Conservation (phyloP, 2,329 filamentous ascomycete species). For the Sarocladium brachiariae region DNA sequence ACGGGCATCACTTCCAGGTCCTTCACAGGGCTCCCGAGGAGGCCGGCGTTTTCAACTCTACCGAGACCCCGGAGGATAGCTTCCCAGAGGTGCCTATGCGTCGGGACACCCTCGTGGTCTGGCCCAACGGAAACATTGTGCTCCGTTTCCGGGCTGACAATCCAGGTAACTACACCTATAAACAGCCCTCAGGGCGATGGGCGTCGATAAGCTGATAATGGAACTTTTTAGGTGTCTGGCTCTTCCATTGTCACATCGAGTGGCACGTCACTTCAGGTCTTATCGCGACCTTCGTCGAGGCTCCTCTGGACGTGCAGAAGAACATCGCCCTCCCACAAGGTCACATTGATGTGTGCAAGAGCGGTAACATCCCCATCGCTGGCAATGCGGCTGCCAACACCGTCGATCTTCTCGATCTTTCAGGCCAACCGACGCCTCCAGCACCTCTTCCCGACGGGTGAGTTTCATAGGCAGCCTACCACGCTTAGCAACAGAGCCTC, state of each 20-base stretch:
- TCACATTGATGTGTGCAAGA: slow-evolving; percentile 52
- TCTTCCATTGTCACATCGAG: slow-evolving; percentile 77
- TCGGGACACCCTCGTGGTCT: slow-evolving; percentile 61
- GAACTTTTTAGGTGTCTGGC: slow-evolving; percentile 48
- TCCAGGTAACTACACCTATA: too few relatives aligned
- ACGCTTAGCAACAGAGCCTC: not conserved
- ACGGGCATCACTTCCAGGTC: slow-evolving; percentile 69
- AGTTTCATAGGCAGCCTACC: slow-evolving; percentile 16
- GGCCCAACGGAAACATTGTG: slow-evolving; percentile 60
- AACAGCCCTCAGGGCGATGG: too few relatives aligned
- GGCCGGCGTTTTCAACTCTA: slow-evolving; percentile 46
- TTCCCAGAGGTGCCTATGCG: slow-evolving; percentile 54
- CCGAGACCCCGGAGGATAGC: slow-evolving; percentile 34
- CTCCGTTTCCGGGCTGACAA: slow-evolving; percentile 63
- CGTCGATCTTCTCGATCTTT: slow-evolving; percentile 53
- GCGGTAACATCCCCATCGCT: slow-evolving; percentile 37
- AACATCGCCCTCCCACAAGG: slow-evolving; percentile 51
- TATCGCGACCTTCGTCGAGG: slow-evolving; percentile 57
- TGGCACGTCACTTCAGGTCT: slow-evolving; percentile 69
- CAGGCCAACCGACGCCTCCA: slow-evolving; percentile 51
- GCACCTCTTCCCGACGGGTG: slow-evolving; percentile 55
- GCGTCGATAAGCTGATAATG: too few relatives aligned
- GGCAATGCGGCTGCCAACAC: slow-evolving; percentile 76
- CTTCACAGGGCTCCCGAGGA: slow-evolving; percentile 54
- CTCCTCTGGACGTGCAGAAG: slow-evolving; percentile 55